Percentiles rank a stretch among this genome's conserved stretches.
Evolutionary conservation across 768 basidiomycete genomes (phyloP).

Genomic region (Hemileccinum impolitum): DNA sequence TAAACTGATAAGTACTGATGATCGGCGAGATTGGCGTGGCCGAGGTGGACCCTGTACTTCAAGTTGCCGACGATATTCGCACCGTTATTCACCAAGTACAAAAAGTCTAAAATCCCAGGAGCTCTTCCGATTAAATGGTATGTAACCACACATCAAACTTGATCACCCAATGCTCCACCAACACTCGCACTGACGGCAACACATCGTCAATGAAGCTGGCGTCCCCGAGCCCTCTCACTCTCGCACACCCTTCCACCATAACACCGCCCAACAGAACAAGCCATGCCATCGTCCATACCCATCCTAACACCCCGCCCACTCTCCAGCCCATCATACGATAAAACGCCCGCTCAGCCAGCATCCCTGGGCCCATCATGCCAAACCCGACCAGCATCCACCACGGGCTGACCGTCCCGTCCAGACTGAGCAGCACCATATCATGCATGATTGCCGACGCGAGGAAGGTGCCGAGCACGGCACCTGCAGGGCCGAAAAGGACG

Average conservation of each 20-base stretch:
- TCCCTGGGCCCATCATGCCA: slow-evolving; percentile 50
- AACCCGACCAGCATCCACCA: slow-evolving; percentile 46
- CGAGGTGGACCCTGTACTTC: no score
- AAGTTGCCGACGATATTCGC: no score
- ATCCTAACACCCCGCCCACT: slow-evolving; percentile 30
- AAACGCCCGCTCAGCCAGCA: slow-evolving; percentile 42
- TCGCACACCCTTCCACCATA: slow-evolving; percentile 22
- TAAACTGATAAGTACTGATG: no score
- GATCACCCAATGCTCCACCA: slow-evolving; percentile 10
- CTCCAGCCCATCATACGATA: slow-evolving; percentile 20
- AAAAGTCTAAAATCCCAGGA: background rate
- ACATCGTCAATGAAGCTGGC: background rate
- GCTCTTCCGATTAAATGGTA: background rate
- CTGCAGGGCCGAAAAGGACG: slow-evolving; percentile 44
- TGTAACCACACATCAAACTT: slow-evolving; percentile 15
- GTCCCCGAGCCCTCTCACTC: background rate
- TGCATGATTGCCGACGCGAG: slow-evolving; percentile 56
- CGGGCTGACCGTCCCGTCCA: slow-evolving; percentile 47
- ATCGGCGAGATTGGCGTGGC: no score
- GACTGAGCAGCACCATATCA: slow-evolving; percentile 46
- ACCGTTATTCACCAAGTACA: background rate
- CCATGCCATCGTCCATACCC: slow-evolving; percentile 36
- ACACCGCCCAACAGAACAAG: slow-evolving; percentile 20
- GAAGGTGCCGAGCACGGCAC: slow-evolving; percentile 54
- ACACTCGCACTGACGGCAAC: background rate